Base-by-base conservation (phyloP, 2,329 filamentous ascomycete species). In the Fusarium neocosmosporiellum region DNA sequence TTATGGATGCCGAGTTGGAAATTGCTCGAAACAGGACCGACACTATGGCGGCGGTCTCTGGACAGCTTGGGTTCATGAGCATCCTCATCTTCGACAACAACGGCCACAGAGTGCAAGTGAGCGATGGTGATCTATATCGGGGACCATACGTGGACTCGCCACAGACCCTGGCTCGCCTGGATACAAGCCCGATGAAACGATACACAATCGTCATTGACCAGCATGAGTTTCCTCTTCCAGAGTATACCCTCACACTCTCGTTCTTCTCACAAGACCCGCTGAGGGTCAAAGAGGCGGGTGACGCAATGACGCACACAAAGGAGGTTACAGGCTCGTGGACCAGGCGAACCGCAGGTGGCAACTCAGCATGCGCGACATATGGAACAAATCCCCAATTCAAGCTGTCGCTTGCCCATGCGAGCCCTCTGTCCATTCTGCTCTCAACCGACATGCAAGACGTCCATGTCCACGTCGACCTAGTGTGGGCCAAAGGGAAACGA, bases 61-160 rank as follows among this genome's bases (percentile, higher is more conserved):
- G 86, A 54, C 88, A 88, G 70, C 86, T 91, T 27, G 96, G 95
- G 1, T 98, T 95, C 81, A 98, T 98, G 83, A 94, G 93, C 75
- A 88, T 99, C 29, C 94, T 94, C 67, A 87, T 96, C 1, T 98
- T 96, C 79, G 87, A 92, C 20, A 89, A 90, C 33, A 80, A 87
- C 41, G 95, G 96, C 3, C 86, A 90, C 37, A 88, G 91, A 57
- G 91, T 98, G 0, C 91, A 94, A 73, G 86, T 96, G 16, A 91
- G 90, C 61, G 93, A 96, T 64, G 90, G 90, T 8, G 89, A 91
- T 27, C 81, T 93, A 0, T 90, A 94, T 75, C 90, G 92, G 37
- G 93, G 93, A 0, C 93, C 94, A n/a, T 98, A 94, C 71, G 94
- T 98, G 36, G 96, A 98, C 81, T 97, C 95, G 3, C 95, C 95